These are phyloP conservation scores for Penstemon eatonii DNA, from an alignment of 257 asterid genomes.

Conservation along the genomic window DNA sequence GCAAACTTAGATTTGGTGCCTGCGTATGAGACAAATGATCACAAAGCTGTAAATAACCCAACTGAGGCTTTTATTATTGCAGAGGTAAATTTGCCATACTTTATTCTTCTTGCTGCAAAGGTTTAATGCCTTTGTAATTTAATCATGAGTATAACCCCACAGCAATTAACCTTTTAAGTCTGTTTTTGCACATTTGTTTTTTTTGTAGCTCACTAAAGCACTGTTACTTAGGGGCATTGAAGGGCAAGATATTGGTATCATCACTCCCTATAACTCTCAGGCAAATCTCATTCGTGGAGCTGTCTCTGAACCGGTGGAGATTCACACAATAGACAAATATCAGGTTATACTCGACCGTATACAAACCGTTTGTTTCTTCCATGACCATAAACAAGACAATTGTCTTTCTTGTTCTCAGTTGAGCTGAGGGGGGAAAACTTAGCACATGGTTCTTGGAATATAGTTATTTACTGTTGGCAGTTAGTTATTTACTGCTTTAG, in stretches of 20 bases:
- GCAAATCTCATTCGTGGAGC: conserved; percentile 65
- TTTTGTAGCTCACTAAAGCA: conserved; percentile 47
- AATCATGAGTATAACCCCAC: background rate
- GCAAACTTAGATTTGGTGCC: conserved; percentile 61
- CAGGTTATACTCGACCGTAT: conserved; percentile 55
- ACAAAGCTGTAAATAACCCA: conserved; percentile 73
- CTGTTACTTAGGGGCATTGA: conserved; percentile 65
- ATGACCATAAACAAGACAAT: background rate
- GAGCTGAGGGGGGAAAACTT: too few relatives aligned
- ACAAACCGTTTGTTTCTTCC: background rate
- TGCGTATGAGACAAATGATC: conserved; percentile 66
- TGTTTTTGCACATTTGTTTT: conserved; percentile 20
- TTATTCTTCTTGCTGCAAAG: conserved; percentile 13
- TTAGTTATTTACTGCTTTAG: background rate
- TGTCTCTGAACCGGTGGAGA: conserved; percentile 72
- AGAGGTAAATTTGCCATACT: conserved; percentile 50
- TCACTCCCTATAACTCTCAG: conserved; percentile 94
- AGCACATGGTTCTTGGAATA: too few relatives aligned
- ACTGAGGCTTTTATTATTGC: conserved; percentile 75
- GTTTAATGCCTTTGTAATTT: background rate
- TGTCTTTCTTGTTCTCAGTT: too few relatives aligned
- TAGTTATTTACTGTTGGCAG: too few relatives aligned
- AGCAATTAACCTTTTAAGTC: conserved; percentile 5
- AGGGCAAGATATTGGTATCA: conserved; percentile 76
- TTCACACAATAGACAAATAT: conserved; percentile 93